These are phyloP conservation scores for Salix brachista DNA, from an alignment of 345 rosid species.

Conservation along the genomic window DNA sequence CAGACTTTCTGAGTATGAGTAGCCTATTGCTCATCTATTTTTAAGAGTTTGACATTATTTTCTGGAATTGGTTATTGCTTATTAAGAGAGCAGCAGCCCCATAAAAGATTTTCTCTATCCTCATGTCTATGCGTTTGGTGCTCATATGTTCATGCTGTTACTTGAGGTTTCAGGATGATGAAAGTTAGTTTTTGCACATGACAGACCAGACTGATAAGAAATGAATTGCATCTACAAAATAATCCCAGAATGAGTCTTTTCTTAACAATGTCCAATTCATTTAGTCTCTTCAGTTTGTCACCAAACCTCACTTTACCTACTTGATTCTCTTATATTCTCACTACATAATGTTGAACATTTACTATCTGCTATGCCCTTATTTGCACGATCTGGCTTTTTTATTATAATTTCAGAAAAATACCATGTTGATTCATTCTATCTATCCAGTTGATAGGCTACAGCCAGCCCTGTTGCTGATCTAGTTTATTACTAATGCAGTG, in stretches of 20 bases:
- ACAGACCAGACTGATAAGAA: too few species aligned
- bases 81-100: background rate
- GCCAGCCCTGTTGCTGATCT: slow-evolving; percentile 13
- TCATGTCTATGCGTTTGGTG: too few species aligned
- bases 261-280: background rate
- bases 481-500: slow-evolving; percentile 51
- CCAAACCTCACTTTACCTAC: background rate
- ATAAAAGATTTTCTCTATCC: background rate
- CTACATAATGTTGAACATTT: background rate
- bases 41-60: background rate
- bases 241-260: background rate
- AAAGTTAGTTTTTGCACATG: too few species aligned
- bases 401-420: background rate
- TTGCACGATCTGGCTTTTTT: background rate
- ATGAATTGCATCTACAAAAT: background rate
- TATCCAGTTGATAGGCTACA: background rate
- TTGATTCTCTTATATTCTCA: background rate
- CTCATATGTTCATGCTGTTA: too few species aligned
- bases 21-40: background rate
- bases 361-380: background rate
- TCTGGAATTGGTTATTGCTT: background rate
- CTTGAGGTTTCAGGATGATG: too few species aligned
- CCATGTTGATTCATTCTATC: background rate
- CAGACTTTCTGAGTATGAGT: background rate
- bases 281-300: background rate